Evolutionary conservation across 768 basidiomycete species (phyloP).

Genomic region (Suillus fuscotomentosus): DNA sequence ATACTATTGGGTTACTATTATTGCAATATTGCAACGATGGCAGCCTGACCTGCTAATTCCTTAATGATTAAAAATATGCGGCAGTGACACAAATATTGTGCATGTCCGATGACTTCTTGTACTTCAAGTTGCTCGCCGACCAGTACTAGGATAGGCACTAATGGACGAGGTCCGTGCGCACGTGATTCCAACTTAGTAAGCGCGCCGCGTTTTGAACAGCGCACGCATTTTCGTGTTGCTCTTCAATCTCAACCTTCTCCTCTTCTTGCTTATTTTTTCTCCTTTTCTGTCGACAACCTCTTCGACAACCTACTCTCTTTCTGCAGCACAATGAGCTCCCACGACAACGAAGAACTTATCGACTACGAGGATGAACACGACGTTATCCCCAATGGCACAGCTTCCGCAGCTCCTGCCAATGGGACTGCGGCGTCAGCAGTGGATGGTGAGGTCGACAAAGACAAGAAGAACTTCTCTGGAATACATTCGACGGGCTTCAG

Average conservation of each 20-base stretch:
- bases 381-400: conserved; percentile 58
- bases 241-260: conserved; percentile 20
- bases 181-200: conserved; percentile 10
- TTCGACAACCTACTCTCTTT: conserved; percentile 23
- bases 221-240: conserved; percentile 6
- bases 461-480: conserved; percentile 98
- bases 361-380: conserved; percentile 95
- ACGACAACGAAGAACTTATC: conserved; percentile 90
- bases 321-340: conserved; percentile 60
- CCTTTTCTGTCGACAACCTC: conserved; percentile 28
- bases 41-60: background rate
- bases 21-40: background rate
- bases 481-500: conserved; percentile 99
- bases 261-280: conserved; percentile 21
- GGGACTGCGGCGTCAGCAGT: conserved; percentile 45
- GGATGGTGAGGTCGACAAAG: conserved; percentile 64
- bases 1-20: too few species aligned
- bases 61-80: too few species aligned
- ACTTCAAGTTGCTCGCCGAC: background rate
- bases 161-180: conserved; percentile 18
- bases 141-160: background rate
- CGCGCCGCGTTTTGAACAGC: background rate
- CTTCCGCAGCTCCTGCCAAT: conserved; percentile 44
- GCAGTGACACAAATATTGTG: background rate
- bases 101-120: background rate